These are phyloP conservation scores for Sungouiella thailandica DNA, from an alignment of 805 yeast genomes.

Conservation along the genomic window DNA sequence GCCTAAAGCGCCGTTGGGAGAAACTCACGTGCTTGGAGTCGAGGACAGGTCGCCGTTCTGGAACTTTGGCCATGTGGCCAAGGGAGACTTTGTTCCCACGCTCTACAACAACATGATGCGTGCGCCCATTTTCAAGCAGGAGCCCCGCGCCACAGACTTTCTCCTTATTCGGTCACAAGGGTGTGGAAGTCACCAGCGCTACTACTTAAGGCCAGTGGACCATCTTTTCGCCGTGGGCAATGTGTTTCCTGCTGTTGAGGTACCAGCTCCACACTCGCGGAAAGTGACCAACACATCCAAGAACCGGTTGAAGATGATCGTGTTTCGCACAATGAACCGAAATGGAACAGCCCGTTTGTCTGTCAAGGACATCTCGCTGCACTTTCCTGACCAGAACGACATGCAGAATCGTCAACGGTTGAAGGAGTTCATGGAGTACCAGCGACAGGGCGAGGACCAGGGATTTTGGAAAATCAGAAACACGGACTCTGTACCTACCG, in stretches of 20 bases:
- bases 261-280: slow-evolving; percentile 97
- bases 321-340: slow-evolving; percentile 76
- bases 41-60: slow-evolving; percentile 97
- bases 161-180: slow-evolving; percentile 76
- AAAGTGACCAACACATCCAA: slow-evolving; percentile 91
- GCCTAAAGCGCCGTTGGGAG: slow-evolving; percentile 87
- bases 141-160: slow-evolving; percentile 73
- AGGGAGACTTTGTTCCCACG: slow-evolving; percentile 91
- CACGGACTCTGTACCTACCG: slow-evolving; percentile 57
- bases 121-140: slow-evolving; percentile 92
- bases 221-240: slow-evolving; percentile 87
- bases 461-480: slow-evolving; percentile 88
- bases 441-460: slow-evolving; percentile 88
- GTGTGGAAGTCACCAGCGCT: slow-evolving; percentile 65
- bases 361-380: slow-evolving; percentile 82
- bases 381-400: slow-evolving; percentile 95
- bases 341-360: slow-evolving; percentile 68
- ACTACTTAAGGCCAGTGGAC: slow-evolving; percentile 63
- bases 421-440: slow-evolving; percentile 97
- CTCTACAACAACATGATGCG: slow-evolving; percentile 85
- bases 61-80: slow-evolving; percentile 96
- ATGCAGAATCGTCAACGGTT: slow-evolving; percentile 94
- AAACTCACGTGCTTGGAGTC: slow-evolving; percentile 91
- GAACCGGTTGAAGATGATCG: slow-evolving; percentile 89
- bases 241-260: slow-evolving; percentile 85